Evolutionary conservation across 768 basidiomycete species (phyloP).

Genomic region (Termitomyces sp.): DNA sequence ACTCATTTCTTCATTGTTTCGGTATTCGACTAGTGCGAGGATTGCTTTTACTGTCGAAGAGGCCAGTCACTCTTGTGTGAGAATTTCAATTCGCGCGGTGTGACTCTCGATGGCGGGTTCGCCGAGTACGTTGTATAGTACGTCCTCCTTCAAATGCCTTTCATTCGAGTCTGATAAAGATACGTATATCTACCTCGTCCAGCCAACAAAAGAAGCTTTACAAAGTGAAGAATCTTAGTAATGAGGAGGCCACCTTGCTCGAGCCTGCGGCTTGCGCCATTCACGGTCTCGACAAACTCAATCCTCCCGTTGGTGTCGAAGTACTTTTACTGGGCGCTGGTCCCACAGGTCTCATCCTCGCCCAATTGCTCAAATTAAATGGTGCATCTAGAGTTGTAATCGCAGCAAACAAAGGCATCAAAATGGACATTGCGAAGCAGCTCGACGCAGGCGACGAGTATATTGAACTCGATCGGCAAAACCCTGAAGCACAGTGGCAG

Average conservation of each 20-base stretch:
- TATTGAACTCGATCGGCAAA: slow-evolving; percentile 73
- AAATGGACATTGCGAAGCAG: slow-evolving; percentile 81
- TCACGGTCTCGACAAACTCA: slow-evolving; percentile 87
- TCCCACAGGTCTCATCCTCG: slow-evolving; percentile 84
- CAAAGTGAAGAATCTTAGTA: slow-evolving; percentile 82
- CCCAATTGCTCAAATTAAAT: slow-evolving; percentile 83
- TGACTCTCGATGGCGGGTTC: slow-evolving; percentile 80
- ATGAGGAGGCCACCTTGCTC: slow-evolving; percentile 82
- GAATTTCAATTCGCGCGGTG: slow-evolving; percentile 75
- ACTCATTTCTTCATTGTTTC: not conserved
- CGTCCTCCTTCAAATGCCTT: slow-evolving; percentile 17
- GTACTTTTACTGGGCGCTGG: slow-evolving; percentile 87
- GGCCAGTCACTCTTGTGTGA: slow-evolving; percentile 83
- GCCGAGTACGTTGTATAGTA: slow-evolving; percentile 86
- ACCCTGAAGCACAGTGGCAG: slow-evolving; percentile 75
- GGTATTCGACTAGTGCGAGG: slow-evolving; percentile 53
- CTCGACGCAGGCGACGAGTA: slow-evolving; percentile 82
- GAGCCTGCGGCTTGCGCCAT: slow-evolving; percentile 91
- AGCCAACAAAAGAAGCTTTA: slow-evolving; percentile 66
- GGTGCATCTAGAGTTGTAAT: slow-evolving; percentile 78
- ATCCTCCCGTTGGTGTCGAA: slow-evolving; percentile 75
- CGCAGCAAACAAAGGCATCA: slow-evolving; percentile 86
- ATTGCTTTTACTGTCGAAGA: slow-evolving; percentile 84
- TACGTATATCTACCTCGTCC: not conserved
- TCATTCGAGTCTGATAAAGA: not conserved